Evolutionary conservation across 345 rosid genomes (phyloP).

Genomic region (Brassica cretica): DNA sequence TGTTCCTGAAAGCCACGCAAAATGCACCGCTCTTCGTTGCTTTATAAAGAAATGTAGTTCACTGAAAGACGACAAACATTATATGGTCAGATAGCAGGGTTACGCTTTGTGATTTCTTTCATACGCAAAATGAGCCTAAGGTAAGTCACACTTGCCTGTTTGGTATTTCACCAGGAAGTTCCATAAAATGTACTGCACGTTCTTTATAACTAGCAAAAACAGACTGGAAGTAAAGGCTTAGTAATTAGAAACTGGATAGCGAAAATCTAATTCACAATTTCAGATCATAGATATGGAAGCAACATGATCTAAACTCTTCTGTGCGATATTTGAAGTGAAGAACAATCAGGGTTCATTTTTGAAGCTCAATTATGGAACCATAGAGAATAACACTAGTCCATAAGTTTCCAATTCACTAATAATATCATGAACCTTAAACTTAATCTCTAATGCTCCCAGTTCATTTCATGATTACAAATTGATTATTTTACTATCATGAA

Average conservation of each 20-base stretch:
- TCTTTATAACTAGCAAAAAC: conserved; percentile 86
- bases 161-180: conserved; percentile 98
- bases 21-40: conserved; percentile 97
- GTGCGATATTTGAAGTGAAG: not conserved
- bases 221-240: conserved; percentile 49
- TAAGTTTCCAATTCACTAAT: conserved; percentile 8
- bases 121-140: conserved; percentile 63
- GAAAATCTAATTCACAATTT: conserved; percentile 16
- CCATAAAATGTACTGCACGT: conserved; percentile 99
- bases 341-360: conserved; percentile 6
- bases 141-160: conserved; percentile 66
- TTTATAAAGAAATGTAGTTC: conserved; percentile 95
- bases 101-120: conserved; percentile 15
- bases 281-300: conserved; percentile 10
- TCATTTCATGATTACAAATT: conserved; percentile 1
- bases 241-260: conserved; percentile 5
- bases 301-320: not conserved
- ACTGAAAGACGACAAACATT: conserved; percentile 48
- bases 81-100: conserved; percentile 24
- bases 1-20: conserved; percentile 99
- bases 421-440: conserved; percentile 6
- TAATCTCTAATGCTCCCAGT: conserved; percentile 10
- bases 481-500: conserved; percentile 12
- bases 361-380: conserved; percentile 3
- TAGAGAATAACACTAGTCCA: not conserved